Evolutionary conservation across 2,329 filamentous ascomycete genomes (phyloP).

Genomic region (Phaeosphaeria sp.): DNA sequence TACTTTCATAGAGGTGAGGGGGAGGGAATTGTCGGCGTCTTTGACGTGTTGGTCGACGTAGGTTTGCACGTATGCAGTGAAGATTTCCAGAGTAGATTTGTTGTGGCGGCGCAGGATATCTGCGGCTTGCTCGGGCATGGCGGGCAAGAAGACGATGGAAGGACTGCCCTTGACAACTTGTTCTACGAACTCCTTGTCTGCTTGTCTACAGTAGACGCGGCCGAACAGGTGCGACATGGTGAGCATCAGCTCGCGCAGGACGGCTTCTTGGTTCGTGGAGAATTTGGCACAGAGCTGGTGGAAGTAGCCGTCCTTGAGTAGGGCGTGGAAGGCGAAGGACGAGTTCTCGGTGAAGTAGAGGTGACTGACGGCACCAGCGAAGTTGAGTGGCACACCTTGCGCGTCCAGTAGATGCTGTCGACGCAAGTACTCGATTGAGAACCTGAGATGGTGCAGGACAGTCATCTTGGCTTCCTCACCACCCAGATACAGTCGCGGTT

Average conservation of each 20-base stretch:
- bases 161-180: slow-evolving; percentile 63
- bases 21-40: slow-evolving; percentile 62
- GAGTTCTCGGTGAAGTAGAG: slow-evolving; percentile 79
- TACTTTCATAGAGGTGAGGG: slow-evolving; percentile 62
- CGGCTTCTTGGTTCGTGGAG: slow-evolving; percentile 55
- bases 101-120: slow-evolving; percentile 68
- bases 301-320: slow-evolving; percentile 75
- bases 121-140: slow-evolving; percentile 64
- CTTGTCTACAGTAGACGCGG: slow-evolving; percentile 60
- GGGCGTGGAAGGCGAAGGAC: slow-evolving; percentile 76
- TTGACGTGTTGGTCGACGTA: slow-evolving; percentile 70
- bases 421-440: slow-evolving; percentile 80
- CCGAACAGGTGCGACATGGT: slow-evolving; percentile 75
- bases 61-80: slow-evolving; percentile 71
- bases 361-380: slow-evolving; percentile 73
- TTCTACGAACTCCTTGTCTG: slow-evolving; percentile 56
- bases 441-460: slow-evolving; percentile 77
- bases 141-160: slow-evolving; percentile 70
- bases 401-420: slow-evolving; percentile 69
- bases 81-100: slow-evolving; percentile 68
- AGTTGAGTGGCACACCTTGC: slow-evolving; percentile 71
- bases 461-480: slow-evolving; percentile 71
- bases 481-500: slow-evolving; percentile 73
- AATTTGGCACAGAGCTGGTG: slow-evolving; percentile 67
- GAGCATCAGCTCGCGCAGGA: slow-evolving; percentile 68